Conservation (phyloP, 805 yeast genomes). For the Myxozyma neglecta region DNA sequence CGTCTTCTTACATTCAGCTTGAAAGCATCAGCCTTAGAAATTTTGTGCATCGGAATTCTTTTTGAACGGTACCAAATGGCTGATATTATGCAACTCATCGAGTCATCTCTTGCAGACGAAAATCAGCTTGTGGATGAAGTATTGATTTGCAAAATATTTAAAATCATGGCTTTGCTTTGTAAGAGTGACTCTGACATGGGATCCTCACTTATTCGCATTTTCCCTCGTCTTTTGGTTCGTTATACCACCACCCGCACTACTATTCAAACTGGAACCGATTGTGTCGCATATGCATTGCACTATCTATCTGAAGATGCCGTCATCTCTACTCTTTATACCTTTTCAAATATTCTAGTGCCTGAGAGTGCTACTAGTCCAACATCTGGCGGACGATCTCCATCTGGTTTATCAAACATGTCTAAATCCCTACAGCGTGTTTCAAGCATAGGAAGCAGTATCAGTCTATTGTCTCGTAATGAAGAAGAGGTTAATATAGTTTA, state of each 20-base stretch:
- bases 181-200: constrained; percentile 35
- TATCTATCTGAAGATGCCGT: constrained; percentile 76
- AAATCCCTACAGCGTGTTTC: constrained; percentile 16
- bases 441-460: constrained; percentile 22
- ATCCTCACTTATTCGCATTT: constrained; percentile 40
- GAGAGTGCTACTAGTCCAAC: neutral
- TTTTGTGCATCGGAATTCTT: constrained; percentile 58
- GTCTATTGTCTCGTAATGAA: constrained; percentile 11
- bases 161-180: constrained; percentile 58
- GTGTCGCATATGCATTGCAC: constrained; percentile 66
- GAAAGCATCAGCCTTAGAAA: constrained; percentile 58
- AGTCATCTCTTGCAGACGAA: constrained; percentile 53
- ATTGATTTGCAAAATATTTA: constrained; percentile 53
- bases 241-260: constrained; percentile 52
- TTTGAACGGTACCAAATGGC: constrained; percentile 49
- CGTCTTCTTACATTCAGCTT: constrained; percentile 53
- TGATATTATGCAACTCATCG: constrained; percentile 49
- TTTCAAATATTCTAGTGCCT: constrained; percentile 65
- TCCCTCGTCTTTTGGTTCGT: constrained; percentile 47
- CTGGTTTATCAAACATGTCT: neutral
- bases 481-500: constrained; percentile 43
- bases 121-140: constrained; percentile 55
- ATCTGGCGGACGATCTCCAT: neutral
- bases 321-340: constrained; percentile 78
- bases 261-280: constrained; percentile 54